Evolutionary conservation across 345 rosid genomes (phyloP), one percentile per base, ranked within the genome.

Genomic region (Heritiera littoralis): DNA sequence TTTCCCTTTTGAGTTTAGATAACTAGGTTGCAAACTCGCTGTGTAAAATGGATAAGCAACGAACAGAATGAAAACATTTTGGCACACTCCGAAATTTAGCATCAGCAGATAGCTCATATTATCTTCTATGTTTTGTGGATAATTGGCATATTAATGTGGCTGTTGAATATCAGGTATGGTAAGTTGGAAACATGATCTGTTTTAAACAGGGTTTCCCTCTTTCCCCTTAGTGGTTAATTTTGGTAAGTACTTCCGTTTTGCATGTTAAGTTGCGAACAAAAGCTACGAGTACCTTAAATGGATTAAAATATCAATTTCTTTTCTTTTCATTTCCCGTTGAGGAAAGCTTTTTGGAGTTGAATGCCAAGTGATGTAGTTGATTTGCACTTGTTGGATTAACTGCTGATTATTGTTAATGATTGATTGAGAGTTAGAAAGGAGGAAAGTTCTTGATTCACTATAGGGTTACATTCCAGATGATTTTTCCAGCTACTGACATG

Each of bases 391-490:
- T 56, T 56, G 51, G 12, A 28, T n/a, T 40, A n/a, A 59, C 46
- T 55, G 63, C 51, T 0, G 66, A 40, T 75, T 14, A 13, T 67
- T 75, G 14, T 38, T 60, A 15, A 41, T 58, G 77, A 41, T 56
- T 40, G 18, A 43, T 45, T 55, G 66, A 74, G 54, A 40, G n/a
- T 43, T 28, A 7, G 60, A 32, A 30, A 30, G 56, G 67, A 7
- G 43, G 59, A 30, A 71, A 28, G 20, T 49, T 71, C 15, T 49
- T 71, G 41, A 71, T 71, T 71, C 58, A 70, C 40, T 28, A 28
- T 49, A 48, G 74, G 56, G 38, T 28, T 69, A 30, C 20, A 15
- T 13, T 71, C 28, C 10, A 20, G 30, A 49, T 68, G 5, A 43
- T 71, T 38, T 49, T 40, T 49, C 30, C 20, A 7, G 41, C 43